Percentiles rank a stretch among this genome's conserved stretches.
Conservation (phyloP, 2,329 filamentous ascomycete species). For the Diaporthe amygdali region DNA sequence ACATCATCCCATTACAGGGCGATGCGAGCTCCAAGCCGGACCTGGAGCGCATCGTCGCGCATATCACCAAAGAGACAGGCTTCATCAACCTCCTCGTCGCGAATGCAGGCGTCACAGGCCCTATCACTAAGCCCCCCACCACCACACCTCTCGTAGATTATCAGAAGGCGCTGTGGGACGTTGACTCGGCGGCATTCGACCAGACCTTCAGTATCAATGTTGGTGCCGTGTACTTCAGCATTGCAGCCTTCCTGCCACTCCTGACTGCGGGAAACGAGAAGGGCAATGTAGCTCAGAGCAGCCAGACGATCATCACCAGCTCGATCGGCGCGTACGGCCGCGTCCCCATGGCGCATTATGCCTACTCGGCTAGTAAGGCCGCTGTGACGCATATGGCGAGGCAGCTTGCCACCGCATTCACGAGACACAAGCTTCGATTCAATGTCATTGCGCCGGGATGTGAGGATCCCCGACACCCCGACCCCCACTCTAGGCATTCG, state of each 20-base stretch:
- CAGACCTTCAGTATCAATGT: constrained; percentile 67
- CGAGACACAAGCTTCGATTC: constrained; percentile 61
- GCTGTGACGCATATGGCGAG: constrained; percentile 71
- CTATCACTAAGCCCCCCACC: not conserved
- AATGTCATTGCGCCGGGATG: constrained; percentile 49
- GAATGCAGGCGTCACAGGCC: constrained; percentile 54
- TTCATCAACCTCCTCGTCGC: constrained; percentile 62
- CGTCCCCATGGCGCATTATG: constrained; percentile 63
- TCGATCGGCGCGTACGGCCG: constrained; percentile 70
- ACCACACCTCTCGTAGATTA: constrained; percentile 25
- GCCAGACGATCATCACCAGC: constrained; percentile 62
- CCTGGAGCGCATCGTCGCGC: constrained; percentile 60
- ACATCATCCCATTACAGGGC: constrained; percentile 35
- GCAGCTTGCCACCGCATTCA: constrained; percentile 67
- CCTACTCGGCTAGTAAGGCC: constrained; percentile 72
- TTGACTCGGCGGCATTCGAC: constrained; percentile 48
- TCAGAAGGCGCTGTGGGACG: constrained; percentile 52
- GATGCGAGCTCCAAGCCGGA: constrained; percentile 44
- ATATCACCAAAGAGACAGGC: constrained; percentile 57
- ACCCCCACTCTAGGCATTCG: not conserved
- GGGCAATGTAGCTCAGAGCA: constrained; percentile 30
- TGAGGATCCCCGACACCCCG: constrained; percentile 30
- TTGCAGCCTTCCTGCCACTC: constrained; percentile 70
- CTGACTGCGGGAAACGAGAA: constrained; percentile 64
- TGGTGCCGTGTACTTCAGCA: constrained; percentile 69